A percentile compares a stretch with the other conserved stretches of the same genome.
These are phyloP conservation scores for Triticum urartu DNA, from an alignment of 176 grass and related monocot genomes.

Conservation along the genomic window DNA sequence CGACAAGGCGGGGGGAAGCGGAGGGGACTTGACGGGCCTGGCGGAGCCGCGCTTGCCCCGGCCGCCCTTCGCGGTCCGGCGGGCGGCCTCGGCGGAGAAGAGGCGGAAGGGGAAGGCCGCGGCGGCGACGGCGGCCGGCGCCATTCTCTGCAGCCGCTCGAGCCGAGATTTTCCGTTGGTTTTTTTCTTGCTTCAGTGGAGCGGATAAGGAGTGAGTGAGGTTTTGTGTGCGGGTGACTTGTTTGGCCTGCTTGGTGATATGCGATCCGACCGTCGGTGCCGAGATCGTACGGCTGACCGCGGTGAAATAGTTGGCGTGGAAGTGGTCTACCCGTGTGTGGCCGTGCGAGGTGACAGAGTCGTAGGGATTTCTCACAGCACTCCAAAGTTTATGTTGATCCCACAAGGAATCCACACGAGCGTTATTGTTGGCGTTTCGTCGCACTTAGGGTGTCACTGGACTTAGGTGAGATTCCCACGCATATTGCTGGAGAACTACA, in stretches of 20 bases:
- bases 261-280: background rate
- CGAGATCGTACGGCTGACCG: background rate
- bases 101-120: conserved; percentile 59
- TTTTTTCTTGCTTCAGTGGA: background rate
- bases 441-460: too few species aligned
- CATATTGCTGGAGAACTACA: too few species aligned
- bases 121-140: conserved; percentile 39
- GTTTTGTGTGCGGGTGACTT: background rate
- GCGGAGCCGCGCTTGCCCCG: conserved; percentile 33
- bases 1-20: conserved; percentile 20
- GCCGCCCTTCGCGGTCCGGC: conserved; percentile 30
- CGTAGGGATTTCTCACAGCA: background rate
- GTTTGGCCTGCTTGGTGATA: background rate
- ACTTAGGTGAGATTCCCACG: too few species aligned
- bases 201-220: conserved; percentile 35
- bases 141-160: conserved; percentile 19
- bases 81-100: conserved; percentile 49
- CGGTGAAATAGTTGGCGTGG: background rate
- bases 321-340: background rate
- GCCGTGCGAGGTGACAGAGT: background rate
- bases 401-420: too few species aligned
- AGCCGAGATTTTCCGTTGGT: background rate
- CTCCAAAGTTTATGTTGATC: too few species aligned
- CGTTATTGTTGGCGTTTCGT: too few species aligned
- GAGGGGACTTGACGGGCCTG: conserved; percentile 38